Conservation (phyloP, 495 filamentous ascomycete species). For the Mycothermus thermophilus region DNA sequence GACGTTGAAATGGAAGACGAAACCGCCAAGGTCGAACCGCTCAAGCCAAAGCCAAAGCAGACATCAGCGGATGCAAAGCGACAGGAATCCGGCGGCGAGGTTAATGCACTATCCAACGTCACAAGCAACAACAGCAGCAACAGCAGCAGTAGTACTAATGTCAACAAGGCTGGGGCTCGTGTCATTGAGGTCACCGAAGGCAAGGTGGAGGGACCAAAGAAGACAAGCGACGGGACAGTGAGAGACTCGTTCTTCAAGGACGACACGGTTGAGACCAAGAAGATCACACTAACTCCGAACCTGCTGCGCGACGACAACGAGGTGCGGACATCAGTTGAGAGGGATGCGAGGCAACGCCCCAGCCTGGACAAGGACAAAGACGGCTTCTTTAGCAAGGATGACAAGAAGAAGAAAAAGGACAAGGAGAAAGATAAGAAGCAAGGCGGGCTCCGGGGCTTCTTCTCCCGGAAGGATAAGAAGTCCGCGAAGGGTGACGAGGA, state of each 20-base stretch:
- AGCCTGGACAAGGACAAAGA: constrained; percentile 44
- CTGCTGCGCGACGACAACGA: constrained; percentile 74
- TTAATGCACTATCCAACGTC: no score
- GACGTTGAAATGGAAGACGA: constrained; percentile 29
- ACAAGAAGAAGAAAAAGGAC: constrained; percentile 53
- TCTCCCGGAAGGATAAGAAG: constrained; percentile 91
- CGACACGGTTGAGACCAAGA: constrained; percentile 85
- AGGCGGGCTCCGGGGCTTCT: constrained; percentile 83
- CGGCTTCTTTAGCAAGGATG: constrained; percentile 28
- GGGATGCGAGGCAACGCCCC: constrained; percentile 41
- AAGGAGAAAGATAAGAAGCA: constrained; percentile 86
- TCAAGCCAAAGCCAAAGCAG: constrained; percentile 27
- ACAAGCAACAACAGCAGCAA: no score
- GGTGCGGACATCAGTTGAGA: constrained; percentile 46
- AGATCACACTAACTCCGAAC: constrained; percentile 92
- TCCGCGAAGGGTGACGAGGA: constrained; percentile 47
- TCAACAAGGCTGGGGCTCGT: constrained; percentile 15
- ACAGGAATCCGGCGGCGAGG: constrained; percentile 24
- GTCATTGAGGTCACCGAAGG: constrained; percentile 55
- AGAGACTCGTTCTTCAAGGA: constrained; percentile 96
- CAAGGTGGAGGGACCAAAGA: constrained; percentile 37
- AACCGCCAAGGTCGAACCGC: constrained; percentile 35
- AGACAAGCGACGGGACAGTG: constrained; percentile 70
- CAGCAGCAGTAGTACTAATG: no score
- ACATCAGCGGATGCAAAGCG: constrained; percentile 31